Conservation (phyloP, 2,329 filamentous ascomycete genomes). For the Bipolaris victoriae region DNA sequence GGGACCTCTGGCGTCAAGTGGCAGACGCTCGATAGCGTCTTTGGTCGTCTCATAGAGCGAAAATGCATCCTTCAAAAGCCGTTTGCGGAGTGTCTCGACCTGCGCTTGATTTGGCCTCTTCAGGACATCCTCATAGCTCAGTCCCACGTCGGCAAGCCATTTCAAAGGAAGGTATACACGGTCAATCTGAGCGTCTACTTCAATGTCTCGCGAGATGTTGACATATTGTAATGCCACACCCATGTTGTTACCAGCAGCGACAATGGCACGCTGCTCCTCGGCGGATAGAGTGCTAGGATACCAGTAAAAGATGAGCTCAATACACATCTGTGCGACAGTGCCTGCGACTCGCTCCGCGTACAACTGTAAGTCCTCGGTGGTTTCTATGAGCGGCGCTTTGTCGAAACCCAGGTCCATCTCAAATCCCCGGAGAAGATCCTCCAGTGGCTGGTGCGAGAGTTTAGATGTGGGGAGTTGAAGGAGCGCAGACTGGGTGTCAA, state of each 20-base stretch:
- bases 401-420: conserved; percentile 69
- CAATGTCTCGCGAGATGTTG: conserved; percentile 77
- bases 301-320: conserved; percentile 70
- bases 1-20: conserved; percentile 64
- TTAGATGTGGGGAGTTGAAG: conserved; percentile 63
- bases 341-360: conserved; percentile 74
- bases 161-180: conserved; percentile 71
- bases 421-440: conserved; percentile 71
- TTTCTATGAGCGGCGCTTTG: conserved; percentile 59
- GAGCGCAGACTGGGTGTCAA: conserved; percentile 60
- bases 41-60: conserved; percentile 62
- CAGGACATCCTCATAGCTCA: conserved; percentile 63
- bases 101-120: conserved; percentile 55
- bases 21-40: conserved; percentile 66
- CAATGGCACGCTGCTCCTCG: conserved; percentile 52
- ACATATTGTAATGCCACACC: conserved; percentile 77
- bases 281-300: conserved; percentile 44
- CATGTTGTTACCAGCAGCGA: conserved; percentile 67
- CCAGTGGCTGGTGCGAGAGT: conserved; percentile 65
- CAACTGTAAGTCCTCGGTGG: conserved; percentile 63
- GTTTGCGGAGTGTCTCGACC: conserved; percentile 59
- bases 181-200: conserved; percentile 67
- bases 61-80: conserved; percentile 67
- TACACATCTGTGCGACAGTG: conserved; percentile 72
- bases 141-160: conserved; percentile 66